phyloP scores from a whole-genome alignment of 768 basidiomycete genomes.

The Lactarius deliciosus region DNA sequence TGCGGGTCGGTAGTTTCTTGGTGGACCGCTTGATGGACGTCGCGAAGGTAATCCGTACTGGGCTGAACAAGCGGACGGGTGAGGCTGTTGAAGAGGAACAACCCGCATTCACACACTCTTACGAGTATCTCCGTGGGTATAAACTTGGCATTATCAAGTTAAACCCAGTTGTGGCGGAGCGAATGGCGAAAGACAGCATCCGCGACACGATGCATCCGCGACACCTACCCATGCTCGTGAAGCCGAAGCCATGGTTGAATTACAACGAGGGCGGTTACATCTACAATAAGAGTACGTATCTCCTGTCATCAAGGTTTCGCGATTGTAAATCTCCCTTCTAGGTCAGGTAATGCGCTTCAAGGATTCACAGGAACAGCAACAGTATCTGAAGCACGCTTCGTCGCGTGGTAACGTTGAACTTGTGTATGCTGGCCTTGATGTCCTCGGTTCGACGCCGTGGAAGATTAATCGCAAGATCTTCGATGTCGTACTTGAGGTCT shows the following conservation, averaged over 20 bases:
- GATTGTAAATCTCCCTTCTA: conserved; percentile 32
- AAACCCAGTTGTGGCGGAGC: conserved; percentile 75
- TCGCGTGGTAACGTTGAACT: conserved; percentile 74
- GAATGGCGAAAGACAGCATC: conserved; percentile 72
- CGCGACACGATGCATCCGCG: conserved; percentile 81
- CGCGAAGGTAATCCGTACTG: conserved; percentile 69
- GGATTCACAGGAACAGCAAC: conserved; percentile 79
- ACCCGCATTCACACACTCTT: conserved; percentile 87
- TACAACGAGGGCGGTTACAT: conserved; percentile 82
- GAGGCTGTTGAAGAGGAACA: conserved; percentile 73
- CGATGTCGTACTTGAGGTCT: conserved; percentile 55
- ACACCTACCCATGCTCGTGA: conserved; percentile 92
- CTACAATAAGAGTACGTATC: conserved; percentile 63
- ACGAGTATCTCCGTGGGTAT: conserved; percentile 91
- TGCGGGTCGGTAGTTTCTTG: conserved; percentile 78
- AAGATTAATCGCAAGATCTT: conserved; percentile 70
- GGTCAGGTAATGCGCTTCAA: conserved; percentile 89
- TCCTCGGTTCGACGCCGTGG: conserved; percentile 90
- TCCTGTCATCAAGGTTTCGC: neutral
- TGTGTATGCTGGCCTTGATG: conserved; percentile 86
- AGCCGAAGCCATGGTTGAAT: conserved; percentile 83
- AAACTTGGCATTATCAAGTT: conserved; percentile 91
- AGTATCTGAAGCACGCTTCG: conserved; percentile 75
- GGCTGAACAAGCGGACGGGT: conserved; percentile 55
- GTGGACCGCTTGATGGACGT: conserved; percentile 83